A percentile compares a stretch with the other conserved stretches of the same genome.
These are phyloP conservation scores for Friedmanniomyces simplex DNA, from an alignment of 495 filamentous ascomycete genomes.

Conservation along the genomic window DNA sequence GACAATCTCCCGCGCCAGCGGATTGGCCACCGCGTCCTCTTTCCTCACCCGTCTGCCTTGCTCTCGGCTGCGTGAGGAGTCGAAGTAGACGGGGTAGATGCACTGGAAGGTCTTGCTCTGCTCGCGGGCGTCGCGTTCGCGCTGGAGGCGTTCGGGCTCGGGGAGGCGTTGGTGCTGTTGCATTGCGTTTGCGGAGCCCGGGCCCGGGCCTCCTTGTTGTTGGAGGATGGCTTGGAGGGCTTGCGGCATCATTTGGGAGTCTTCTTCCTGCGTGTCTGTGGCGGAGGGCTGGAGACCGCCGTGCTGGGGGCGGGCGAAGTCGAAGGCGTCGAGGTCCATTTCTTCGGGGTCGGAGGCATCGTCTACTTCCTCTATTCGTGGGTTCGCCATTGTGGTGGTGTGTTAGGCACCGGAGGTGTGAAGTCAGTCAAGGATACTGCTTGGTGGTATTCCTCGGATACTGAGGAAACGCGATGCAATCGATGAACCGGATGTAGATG, in stretches of 20 bases:
- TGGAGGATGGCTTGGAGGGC: constrained; percentile 7
- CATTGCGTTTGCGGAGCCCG: background rate
- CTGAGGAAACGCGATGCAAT: too few species aligned
- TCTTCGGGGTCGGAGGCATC: constrained; percentile 19
- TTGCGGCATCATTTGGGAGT: constrained; percentile 11
- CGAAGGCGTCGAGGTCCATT: constrained; percentile 23
- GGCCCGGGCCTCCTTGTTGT: background rate
- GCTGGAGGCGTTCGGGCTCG: background rate
- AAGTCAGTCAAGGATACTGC: background rate
- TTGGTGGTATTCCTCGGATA: too few species aligned
- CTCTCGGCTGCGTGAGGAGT: constrained; percentile 58
- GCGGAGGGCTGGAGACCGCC: background rate
- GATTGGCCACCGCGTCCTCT: constrained; percentile 67
- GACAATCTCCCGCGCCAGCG: constrained; percentile 80
- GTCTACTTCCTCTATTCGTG: constrained; percentile 20
- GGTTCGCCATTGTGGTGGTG: constrained; percentile 10
- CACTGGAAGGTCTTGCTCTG: constrained; percentile 60
- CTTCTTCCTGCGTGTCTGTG: background rate
- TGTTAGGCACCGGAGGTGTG: background rate
- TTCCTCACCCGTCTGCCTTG: constrained; percentile 68
- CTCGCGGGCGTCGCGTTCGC: constrained; percentile 3
- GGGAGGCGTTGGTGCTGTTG: background rate
- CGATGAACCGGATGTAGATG: too few species aligned
- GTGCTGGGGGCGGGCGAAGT: constrained; percentile 17
- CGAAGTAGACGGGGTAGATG: constrained; percentile 93